phyloP scores from a whole-genome alignment of 2,329 filamentous ascomycete genomes.

The Aspergillus brunneoviolaceus region DNA sequence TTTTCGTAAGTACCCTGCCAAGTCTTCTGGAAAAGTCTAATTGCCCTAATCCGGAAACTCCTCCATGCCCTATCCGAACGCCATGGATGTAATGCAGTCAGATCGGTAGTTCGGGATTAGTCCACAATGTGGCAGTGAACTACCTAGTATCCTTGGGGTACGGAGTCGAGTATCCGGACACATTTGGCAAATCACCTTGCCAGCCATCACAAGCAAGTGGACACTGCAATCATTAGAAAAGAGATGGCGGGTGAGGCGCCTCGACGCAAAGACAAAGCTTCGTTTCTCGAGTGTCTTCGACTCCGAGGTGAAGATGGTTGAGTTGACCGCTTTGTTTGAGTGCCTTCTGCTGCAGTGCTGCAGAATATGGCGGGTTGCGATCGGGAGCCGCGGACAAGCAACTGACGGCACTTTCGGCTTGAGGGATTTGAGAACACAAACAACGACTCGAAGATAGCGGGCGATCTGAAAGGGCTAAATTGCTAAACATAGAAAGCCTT shows the following conservation, averaged over 20 bases:
- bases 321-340: not conserved
- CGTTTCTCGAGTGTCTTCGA: no score
- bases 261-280: no score
- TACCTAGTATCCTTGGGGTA: not conserved
- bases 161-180: not conserved
- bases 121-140: conserved; percentile 7
- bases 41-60: not conserved
- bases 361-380: not conserved
- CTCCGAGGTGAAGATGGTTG: no score
- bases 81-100: not conserved
- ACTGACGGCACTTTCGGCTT: not conserved
- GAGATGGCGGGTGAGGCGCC: not conserved
- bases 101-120: not conserved
- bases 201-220: not conserved
- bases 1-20: not conserved
- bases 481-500: conserved; percentile 29
- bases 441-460: conserved; percentile 11
- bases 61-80: not conserved
- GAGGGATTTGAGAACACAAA: not conserved
- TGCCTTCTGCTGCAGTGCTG: not conserved
- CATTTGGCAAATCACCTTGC: not conserved
- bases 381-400: not conserved
- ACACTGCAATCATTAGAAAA: not conserved
- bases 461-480: conserved; percentile 18
- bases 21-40: conserved; percentile 10